Base-by-base conservation (phyloP, 202 grass and related monocot genomes). In the Setaria italica region DNA sequence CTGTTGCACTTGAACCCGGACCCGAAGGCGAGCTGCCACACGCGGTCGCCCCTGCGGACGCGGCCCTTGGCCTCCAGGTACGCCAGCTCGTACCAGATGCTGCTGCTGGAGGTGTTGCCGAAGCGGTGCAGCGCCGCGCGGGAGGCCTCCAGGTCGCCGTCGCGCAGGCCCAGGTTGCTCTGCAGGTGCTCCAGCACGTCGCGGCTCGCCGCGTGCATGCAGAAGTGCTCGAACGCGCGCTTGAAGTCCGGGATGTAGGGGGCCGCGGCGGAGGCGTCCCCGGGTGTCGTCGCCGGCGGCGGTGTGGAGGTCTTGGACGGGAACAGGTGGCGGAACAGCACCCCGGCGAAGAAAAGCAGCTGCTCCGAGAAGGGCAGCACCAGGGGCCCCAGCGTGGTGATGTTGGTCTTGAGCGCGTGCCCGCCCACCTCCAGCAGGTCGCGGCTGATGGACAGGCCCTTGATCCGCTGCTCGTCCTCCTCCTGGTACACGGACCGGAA, bases 1-100 rank as follows among this genome's bases (percentile, higher is more conserved):
- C 97, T 99, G 92, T 97, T 99, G 88, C 97, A 99, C 89, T 99
- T 99, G 97, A 99, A 99, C 1, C 97, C 97, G 1, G 97, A 99
- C 5, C 97, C 97, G 82, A 99, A 99, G 2, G 97, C 97, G 77
- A 99, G 89, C 90, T 99, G 97, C 97, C 97, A 99, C 12, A 99
- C 92, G 77, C 97, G 97, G 89, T 99, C 97, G 43, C 97, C 97
- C 32, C 90, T 25, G 67, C 87, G 90, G 56, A 99, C 93, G 55
- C 88, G 89, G 5, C 97, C 92, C 85, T 97, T 99, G 72, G 97
- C 88, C 82, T 99, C 97, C 32, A 96, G 87, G 87, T 99, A 99
- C 0, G 94, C 94, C n/a, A 99, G 89, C 89, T 99, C 88, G 77
- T 99, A 99, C 97, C 97, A 99, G 86, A 99, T 97, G 89, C 97